These are phyloP conservation scores for Neckera pumila DNA, from an alignment of 225 moss, liverwort and hornwort genomes.

Conservation along the genomic window DNA sequence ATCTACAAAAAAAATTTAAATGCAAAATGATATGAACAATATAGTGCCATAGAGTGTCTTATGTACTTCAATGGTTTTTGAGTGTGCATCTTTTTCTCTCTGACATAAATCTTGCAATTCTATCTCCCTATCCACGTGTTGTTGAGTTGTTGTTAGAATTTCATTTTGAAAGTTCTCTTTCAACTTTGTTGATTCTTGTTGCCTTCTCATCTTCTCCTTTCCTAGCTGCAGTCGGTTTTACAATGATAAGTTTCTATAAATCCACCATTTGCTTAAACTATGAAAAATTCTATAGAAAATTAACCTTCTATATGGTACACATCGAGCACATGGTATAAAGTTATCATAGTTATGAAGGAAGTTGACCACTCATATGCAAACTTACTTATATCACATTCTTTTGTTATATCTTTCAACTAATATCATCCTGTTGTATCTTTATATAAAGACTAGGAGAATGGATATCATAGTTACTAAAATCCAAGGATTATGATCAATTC, in stretches of 20 bases:
- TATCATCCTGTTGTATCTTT: not conserved
- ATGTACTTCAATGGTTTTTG: constrained; percentile 13
- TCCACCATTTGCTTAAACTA: not conserved
- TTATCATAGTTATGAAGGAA: not conserved
- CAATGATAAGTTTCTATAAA: not conserved
- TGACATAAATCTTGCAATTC: constrained; percentile 30
- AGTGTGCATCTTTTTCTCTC: constrained; percentile 19
- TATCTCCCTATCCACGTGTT: constrained; percentile 29
- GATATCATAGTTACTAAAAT: not conserved
- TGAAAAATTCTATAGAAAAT: not conserved
- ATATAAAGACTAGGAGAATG: not conserved
- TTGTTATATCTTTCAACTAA: not conserved
- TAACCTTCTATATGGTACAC: accelerated
- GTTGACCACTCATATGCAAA: not conserved
- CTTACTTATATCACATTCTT: not conserved
- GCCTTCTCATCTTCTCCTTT: constrained; percentile 17
- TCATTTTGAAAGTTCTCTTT: constrained; percentile 28
- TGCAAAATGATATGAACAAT: not conserved
- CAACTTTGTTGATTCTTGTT: constrained; percentile 7
- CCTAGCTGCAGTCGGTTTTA: not conserved
- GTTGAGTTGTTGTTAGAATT: constrained; percentile 12
- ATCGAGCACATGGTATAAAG: accelerated
- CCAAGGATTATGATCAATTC: not conserved
- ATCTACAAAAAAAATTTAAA: too few species aligned
- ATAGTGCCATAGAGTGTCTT: not conserved